phyloP scores from a whole-genome alignment of 768 basidiomycete genomes.

The Suillus placidus region DNA sequence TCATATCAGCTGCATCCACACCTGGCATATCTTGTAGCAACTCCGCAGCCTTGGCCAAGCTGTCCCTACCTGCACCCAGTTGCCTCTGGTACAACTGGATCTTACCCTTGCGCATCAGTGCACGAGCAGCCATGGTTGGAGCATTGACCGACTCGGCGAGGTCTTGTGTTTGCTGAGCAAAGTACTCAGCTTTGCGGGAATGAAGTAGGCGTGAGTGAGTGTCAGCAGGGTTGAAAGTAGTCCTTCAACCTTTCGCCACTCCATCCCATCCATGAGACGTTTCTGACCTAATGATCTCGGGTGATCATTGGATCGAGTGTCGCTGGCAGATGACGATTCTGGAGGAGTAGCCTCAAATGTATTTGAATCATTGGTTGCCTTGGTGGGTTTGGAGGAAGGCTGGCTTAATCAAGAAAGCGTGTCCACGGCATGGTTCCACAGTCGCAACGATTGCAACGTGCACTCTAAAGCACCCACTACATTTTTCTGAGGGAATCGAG shows the following conservation, averaged over 20 bases:
- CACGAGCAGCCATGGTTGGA: conserved; percentile 64
- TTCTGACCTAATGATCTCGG: conserved; percentile 18
- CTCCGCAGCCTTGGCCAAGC: conserved; percentile 52
- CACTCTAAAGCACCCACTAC: conserved; percentile 55
- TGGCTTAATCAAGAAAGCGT: conserved; percentile 62
- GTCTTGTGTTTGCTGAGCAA: conserved; percentile 74
- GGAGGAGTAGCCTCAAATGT: conserved; percentile 55
- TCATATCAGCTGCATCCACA: conserved; percentile 60
- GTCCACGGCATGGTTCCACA: conserved; percentile 82
- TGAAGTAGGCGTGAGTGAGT: conserved; percentile 63
- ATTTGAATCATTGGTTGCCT: conserved; percentile 42
- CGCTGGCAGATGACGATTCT: conserved; percentile 27
- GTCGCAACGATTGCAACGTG: conserved; percentile 68
- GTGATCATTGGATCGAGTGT: conserved; percentile 42
- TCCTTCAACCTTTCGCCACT: conserved; percentile 78
- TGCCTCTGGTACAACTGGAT: conserved; percentile 66
- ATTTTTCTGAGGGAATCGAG: conserved; percentile 53
- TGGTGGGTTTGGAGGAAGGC: conserved; percentile 26
- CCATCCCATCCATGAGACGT: conserved; percentile 53
- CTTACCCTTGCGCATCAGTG: conserved; percentile 68
- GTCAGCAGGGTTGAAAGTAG: conserved; percentile 68
- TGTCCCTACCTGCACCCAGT: conserved; percentile 56
- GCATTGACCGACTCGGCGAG: conserved; percentile 71
- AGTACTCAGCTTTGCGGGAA: conserved; percentile 82
- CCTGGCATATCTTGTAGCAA: conserved; percentile 50